These are phyloP conservation scores for Venturia asperata DNA, from an alignment of 2,329 filamentous ascomycete species.

Conservation along the genomic window DNA sequence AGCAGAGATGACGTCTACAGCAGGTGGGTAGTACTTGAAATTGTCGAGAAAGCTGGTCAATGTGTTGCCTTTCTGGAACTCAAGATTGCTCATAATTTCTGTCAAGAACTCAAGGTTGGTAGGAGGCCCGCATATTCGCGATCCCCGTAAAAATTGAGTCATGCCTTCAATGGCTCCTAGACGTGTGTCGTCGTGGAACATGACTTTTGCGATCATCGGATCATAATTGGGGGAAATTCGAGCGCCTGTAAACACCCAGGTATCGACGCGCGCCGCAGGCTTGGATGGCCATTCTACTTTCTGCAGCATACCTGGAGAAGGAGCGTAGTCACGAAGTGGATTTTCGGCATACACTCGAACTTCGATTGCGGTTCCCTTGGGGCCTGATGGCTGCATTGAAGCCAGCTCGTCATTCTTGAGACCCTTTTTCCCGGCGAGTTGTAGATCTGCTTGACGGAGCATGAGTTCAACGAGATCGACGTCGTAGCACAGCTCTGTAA, in stretches of 20 bases:
- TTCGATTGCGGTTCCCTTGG: constrained; percentile 46
- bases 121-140: constrained; percentile 46
- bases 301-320: constrained; percentile 53
- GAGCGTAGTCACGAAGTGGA: constrained; percentile 51
- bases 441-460: constrained; percentile 48
- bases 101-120: constrained; percentile 53
- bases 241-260: constrained; percentile 54
- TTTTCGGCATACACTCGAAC: constrained; percentile 52
- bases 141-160: constrained; percentile 36
- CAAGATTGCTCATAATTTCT: constrained; percentile 41
- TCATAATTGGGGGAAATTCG: constrained; percentile 53
- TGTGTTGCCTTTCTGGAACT: constrained; percentile 46
- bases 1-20: constrained; percentile 50
- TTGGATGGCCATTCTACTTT: constrained; percentile 49
- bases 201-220: constrained; percentile 52
- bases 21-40: constrained; percentile 45
- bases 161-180: constrained; percentile 41
- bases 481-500: constrained; percentile 50
- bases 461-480: constrained; percentile 51
- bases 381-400: constrained; percentile 37
- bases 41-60: constrained; percentile 49
- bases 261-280: constrained; percentile 50
- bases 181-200: constrained; percentile 44
- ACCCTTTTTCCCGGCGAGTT: constrained; percentile 40
- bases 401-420: constrained; percentile 37